Conservation (phyloP, 805 yeast genomes). For the Myxozyma nipponensis region DNA sequence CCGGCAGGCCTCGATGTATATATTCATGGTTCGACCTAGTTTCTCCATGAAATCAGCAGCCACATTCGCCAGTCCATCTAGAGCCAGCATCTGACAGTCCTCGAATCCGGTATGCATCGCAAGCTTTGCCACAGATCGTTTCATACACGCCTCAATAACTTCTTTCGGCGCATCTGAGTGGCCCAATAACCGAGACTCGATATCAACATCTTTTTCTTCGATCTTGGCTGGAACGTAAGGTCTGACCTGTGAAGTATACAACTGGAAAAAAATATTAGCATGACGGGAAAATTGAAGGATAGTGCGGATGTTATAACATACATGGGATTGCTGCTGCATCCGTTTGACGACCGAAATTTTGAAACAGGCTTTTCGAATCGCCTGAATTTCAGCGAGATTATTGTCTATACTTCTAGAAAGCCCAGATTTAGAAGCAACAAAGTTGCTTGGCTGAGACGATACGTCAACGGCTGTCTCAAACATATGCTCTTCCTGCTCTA, state of each 20-base stretch:
- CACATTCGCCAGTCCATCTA: slow-evolving; percentile 73
- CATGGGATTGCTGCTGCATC: slow-evolving; percentile 68
- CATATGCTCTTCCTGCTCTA: slow-evolving; percentile 18
- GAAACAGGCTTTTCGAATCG: slow-evolving; percentile 80
- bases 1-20: slow-evolving; percentile 59
- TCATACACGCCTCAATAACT: slow-evolving; percentile 62
- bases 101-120: slow-evolving; percentile 94
- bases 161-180: slow-evolving; percentile 56
- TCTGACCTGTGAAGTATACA: slow-evolving; percentile 57
- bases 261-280: neutral
- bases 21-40: slow-evolving; percentile 63
- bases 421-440: slow-evolving; percentile 50
- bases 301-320: slow-evolving; percentile 1
- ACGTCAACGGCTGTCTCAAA: slow-evolving; percentile 30
- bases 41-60: slow-evolving; percentile 78
- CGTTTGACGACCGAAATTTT: slow-evolving; percentile 83
- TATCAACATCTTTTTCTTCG: slow-evolving; percentile 71
- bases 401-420: slow-evolving; percentile 55
- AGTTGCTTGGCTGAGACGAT: slow-evolving; percentile 40
- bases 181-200: slow-evolving; percentile 67
- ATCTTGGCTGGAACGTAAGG: slow-evolving; percentile 63
- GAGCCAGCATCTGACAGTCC: slow-evolving; percentile 69
- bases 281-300: neutral
- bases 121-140: slow-evolving; percentile 67
- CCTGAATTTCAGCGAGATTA: slow-evolving; percentile 78